Base-by-base conservation (phyloP, 1,284 basidiomycete genomes). In the Moesziomyces parantarcticus region DNA sequence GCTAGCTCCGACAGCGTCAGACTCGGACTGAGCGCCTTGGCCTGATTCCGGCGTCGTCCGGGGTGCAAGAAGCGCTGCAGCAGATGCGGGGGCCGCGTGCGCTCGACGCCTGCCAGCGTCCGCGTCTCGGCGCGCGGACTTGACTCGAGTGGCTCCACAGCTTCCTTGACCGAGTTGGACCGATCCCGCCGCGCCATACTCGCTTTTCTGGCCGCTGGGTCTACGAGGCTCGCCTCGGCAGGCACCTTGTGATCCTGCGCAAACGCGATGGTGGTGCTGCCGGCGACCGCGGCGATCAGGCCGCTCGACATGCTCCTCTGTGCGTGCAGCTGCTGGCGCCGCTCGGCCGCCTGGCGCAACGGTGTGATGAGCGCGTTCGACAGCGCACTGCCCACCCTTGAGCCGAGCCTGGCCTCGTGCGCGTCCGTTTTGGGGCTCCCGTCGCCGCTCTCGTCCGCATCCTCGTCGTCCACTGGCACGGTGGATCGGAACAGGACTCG, bases 401-500 rank as follows among this genome's bases (percentile, higher is more conserved):
- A 70, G 2, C 69, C 69, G 7, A 72, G 49, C 14, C 43, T 45
- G 11, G 22, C 10, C 54, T 62, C 58, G 20, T 54, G 59, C 14
- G 50, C 29, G 11, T 41, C 41, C 23, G 32, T 14, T 43, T n/a
- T 32, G 11, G 22, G 21, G 21, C 39, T 45, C 6, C 23, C 22
- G 1, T 50, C 54, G 5, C 66, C 65, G 18, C 23, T 43, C 5
- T 66, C 61, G 10, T 45, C 53, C 10, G 51, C 52, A 20, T 58
- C 54, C 20, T 65, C 58, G 1, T 50, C 59, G 20, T 60, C 75
- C 22, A 63, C n/a, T 16, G 64, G 58, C 11, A 77, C 75, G 9
- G 77, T 82, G 4, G 75, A 76, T 10, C 80, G 71, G 69, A 78
- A 83, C n/a, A 83, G 49, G 13, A 83, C 77, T 5, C 81, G 77